phyloP scores from a whole-genome alignment of 495 filamentous ascomycete genomes.

The Neurospora sp. region DNA sequence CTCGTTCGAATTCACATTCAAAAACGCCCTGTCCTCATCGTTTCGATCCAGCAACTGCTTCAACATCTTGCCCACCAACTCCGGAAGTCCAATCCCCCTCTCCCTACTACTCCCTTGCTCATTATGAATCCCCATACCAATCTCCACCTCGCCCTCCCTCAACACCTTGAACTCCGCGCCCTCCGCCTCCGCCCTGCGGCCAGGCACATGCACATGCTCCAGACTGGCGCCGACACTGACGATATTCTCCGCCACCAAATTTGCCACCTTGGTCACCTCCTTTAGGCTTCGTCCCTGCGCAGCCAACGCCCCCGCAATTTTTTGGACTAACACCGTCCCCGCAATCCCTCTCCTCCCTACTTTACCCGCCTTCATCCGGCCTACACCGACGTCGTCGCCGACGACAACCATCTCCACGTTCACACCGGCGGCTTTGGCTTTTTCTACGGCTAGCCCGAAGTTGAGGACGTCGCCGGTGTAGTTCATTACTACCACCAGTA shows the following conservation, averaged over 20 bases:
- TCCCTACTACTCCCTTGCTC: constrained; percentile 76
- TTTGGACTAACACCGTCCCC: constrained; percentile 80
- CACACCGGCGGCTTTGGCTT: constrained; percentile 71
- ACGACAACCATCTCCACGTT: constrained; percentile 88
- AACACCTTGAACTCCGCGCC: constrained; percentile 41
- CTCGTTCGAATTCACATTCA: constrained; percentile 54
- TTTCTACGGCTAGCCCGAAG: constrained; percentile 91
- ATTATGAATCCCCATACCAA: constrained; percentile 99
- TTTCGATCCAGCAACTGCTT: constrained; percentile 64
- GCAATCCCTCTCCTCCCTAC: constrained; percentile 88
- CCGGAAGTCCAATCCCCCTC: constrained; percentile 46
- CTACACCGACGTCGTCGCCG: constrained; percentile 92
- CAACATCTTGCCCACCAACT: constrained; percentile 71
- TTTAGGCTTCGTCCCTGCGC: constrained; percentile 52
- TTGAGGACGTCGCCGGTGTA: constrained; percentile 83
- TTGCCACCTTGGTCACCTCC: constrained; percentile 62
- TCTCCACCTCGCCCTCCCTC: constrained; percentile 65
- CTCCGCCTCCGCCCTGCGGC: constrained; percentile 40
- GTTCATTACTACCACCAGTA: constrained; percentile 61
- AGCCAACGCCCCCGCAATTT: constrained; percentile 81
- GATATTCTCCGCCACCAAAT: constrained; percentile 61
- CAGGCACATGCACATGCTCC: constrained; percentile 88
- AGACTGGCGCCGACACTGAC: constrained; percentile 80
- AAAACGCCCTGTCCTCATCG: constrained; percentile 73
- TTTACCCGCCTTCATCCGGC: constrained; percentile 70